phyloP scores from a whole-genome alignment of 495 filamentous ascomycete species.

The Xylaria longipes region DNA sequence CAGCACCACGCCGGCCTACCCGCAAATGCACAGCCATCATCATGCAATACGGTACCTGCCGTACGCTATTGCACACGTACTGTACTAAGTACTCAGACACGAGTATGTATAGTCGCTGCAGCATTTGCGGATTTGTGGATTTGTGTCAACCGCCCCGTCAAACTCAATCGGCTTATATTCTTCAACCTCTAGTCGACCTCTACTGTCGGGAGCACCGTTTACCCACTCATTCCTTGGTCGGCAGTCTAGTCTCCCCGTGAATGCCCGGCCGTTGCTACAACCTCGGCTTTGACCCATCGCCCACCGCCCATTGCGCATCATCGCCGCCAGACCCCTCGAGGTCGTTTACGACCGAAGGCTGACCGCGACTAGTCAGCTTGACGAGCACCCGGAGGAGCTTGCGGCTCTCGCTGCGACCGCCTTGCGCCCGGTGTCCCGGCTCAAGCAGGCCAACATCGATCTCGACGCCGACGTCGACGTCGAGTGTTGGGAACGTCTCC shows the following conservation, averaged over 20 bases:
- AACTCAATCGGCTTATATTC: conserved; percentile 1
- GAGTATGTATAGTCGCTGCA: not conserved
- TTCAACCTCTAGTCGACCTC: not conserved
- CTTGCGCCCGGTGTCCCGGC: conserved; percentile 3
- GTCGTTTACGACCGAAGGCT: not conserved
- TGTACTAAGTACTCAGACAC: no score
- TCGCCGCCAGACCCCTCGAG: not conserved
- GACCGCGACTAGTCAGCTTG: not conserved
- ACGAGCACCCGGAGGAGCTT: not conserved
- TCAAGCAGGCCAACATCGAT: conserved; percentile 1
- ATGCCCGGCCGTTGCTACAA: not conserved
- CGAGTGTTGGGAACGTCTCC: not conserved
- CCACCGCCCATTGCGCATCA: not conserved
- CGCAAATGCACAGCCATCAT: not conserved
- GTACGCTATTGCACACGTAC: not conserved
- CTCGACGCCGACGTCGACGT: conserved; percentile 1
- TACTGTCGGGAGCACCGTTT: not conserved
- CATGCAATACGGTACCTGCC: not conserved
- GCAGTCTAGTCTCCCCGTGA: not conserved
- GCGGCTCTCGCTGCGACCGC: conserved; percentile 11
- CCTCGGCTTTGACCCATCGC: not conserved
- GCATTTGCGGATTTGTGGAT: no score
- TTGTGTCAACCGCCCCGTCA: conserved; percentile 3
- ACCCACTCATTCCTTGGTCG: conserved; percentile 14
- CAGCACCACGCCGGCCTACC: not conserved